Conservation (phyloP, 306 rosid genomes). For the Heteromeles arbutifolia region DNA sequence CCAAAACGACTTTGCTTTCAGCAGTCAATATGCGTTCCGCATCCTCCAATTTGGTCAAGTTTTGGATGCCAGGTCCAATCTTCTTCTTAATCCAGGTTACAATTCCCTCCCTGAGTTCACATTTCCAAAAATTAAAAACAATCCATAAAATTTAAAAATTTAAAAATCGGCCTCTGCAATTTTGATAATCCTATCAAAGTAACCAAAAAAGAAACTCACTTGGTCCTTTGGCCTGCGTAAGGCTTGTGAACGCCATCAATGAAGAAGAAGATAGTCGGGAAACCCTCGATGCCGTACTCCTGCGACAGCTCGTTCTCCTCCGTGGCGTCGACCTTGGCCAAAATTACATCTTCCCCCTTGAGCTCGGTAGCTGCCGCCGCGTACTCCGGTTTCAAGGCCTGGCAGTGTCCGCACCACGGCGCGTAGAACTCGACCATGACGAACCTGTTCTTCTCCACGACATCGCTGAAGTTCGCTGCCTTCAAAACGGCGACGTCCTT, state of each 20-base stretch:
- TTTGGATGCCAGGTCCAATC: conserved; percentile 78
- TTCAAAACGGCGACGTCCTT: conserved; percentile 88
- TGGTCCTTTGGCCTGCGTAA: conserved; percentile 71
- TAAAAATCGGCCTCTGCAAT: not conserved
- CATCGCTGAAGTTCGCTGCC: conserved; percentile 64
- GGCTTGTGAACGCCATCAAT: conserved; percentile 70
- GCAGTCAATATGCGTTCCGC: conserved; percentile 62
- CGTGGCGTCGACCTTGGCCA: conserved; percentile 87
- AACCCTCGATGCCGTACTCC: conserved; percentile 79
- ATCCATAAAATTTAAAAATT: not conserved
- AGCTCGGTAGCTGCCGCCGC: conserved; percentile 89
- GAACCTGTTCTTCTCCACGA: conserved; percentile 47
- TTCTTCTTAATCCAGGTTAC: conserved; percentile 95
- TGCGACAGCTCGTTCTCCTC: conserved; percentile 80
- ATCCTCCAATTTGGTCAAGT: conserved; percentile 71
- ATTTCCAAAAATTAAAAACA: not conserved
- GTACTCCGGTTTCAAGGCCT: conserved; percentile 87
- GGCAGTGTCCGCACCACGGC: conserved; percentile 99
- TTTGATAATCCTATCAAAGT: not conserved
- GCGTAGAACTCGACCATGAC: conserved; percentile 97
- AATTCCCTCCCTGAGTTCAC: conserved; percentile 58
- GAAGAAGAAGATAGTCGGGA: conserved; percentile 71
- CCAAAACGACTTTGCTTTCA: conserved; percentile 75
- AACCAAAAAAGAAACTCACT: conserved; percentile 37
- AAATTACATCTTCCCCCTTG: conserved; percentile 52